Conservation (phyloP, 345 rosid genomes). For the Rhodamnia rubescens region DNA sequence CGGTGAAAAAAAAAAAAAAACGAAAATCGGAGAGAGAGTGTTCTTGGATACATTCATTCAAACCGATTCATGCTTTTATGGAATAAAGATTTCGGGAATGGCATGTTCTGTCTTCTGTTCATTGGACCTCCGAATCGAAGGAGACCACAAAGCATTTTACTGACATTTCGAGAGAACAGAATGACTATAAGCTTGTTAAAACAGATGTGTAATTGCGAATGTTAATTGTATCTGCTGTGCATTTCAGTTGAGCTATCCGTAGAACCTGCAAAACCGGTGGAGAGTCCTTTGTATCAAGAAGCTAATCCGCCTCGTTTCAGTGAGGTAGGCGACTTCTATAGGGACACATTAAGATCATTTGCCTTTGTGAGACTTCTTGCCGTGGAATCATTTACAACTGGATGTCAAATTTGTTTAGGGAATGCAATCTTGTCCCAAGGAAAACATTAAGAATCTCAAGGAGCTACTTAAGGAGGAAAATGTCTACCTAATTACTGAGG, state of each 20-base stretch:
- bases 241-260: slow-evolving; percentile 11
- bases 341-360: neutral
- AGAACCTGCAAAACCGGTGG: slow-evolving; percentile 43
- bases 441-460: slow-evolving; percentile 27
- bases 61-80: neutral
- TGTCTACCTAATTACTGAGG: slow-evolving; percentile 69
- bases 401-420: slow-evolving; percentile 23
- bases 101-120: no score
- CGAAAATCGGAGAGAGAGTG: neutral
- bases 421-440: slow-evolving; percentile 69
- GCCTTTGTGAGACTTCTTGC: neutral
- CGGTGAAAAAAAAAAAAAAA: neutral
- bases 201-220: neutral
- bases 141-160: neutral
- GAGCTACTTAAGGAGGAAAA: slow-evolving; percentile 62
- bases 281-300: slow-evolving; percentile 46
- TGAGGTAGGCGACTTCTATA: slow-evolving; percentile 19
- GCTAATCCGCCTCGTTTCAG: slow-evolving; percentile 25
- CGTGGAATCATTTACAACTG: neutral
- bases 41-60: neutral
- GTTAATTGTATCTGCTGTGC: neutral
- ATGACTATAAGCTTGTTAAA: neutral
- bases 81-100: no score
- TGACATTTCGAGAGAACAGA: neutral
- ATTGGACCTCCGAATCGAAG: no score